Conservation (phyloP, 257 asterid species). For the Scutellaria barbata region DNA sequence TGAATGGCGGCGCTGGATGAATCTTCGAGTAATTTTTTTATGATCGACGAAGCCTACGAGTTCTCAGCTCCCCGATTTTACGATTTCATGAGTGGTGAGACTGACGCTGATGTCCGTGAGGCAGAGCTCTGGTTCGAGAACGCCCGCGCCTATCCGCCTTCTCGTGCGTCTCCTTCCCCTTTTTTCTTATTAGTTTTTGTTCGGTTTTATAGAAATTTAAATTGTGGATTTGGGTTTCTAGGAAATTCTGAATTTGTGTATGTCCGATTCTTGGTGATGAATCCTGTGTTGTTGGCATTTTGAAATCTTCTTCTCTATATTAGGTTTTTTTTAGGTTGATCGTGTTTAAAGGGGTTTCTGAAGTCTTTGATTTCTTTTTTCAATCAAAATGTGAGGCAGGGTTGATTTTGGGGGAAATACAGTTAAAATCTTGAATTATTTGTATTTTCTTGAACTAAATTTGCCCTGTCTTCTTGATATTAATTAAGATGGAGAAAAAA, state of each 20-base stretch:
- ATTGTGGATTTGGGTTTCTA: not conserved
- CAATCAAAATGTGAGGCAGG: not conserved
- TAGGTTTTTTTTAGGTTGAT: not conserved
- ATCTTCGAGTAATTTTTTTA: constrained; percentile 36
- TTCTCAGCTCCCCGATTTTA: constrained; percentile 79
- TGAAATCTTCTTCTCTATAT: not conserved
- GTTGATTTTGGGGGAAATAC: not conserved
- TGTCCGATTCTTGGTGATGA: not conserved
- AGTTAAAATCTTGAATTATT: not conserved
- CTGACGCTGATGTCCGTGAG: constrained; percentile 54
- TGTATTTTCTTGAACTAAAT: constrained; percentile 1
- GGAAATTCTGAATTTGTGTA: not conserved
- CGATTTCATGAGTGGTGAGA: constrained; percentile 73
- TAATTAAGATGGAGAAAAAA: not conserved
- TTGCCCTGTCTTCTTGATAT: not conserved
- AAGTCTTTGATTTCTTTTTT: not conserved
- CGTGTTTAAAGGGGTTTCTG: constrained; percentile 14
- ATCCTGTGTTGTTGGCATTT: not conserved
- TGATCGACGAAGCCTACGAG: constrained; percentile 76
- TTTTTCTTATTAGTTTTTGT: not conserved
- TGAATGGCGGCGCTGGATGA: constrained; percentile 62
- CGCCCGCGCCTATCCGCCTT: constrained; percentile 70
- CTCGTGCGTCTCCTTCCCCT: constrained; percentile 62
- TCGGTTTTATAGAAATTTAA: not conserved
- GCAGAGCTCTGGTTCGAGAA: constrained; percentile 91